Base-by-base conservation (phyloP, 768 basidiomycete species). In the Boletus edulis region DNA sequence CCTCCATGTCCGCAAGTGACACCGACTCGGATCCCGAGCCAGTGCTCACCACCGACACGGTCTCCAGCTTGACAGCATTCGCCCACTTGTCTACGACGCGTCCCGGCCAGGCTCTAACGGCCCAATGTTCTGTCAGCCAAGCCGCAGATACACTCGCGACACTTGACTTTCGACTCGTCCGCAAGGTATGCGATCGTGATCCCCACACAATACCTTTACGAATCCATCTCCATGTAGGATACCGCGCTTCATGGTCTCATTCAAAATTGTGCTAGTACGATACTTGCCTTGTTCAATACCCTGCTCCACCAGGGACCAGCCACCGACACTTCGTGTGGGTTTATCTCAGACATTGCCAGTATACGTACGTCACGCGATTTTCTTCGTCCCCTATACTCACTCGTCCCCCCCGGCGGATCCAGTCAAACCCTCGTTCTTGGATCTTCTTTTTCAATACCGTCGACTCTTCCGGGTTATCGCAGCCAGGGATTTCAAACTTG, bases 11-110 rank as follows among this genome's bases (percentile, higher is more conserved):
- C 49, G 58, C 63, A 59, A 83, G 79, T 67, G 81, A 82, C 49
- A 84, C 84, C 17, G 86, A 86, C 59, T 79, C 81, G 32, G 83
- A 86, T 59, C 76, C 78, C n/a, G 82, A 79, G 29, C 48, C 61
- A 20, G 62, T 63, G 49, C 45, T 40, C 34, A 3, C 49, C 20
- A 24, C 58, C 43, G 56, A 54, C 49, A 38, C 61, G 14, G 34
- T 63, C 46, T 52, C 57, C 39, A 64, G 43, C 49, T 48, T 67
- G 50, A 41, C 53, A 22, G 40, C 57, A 13, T 71, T 67, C 40
- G 66, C 60, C 24, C 55, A 38, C 42, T 37, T 51, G 51, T 67
- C 62, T 29, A 46, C 57, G 37, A 52, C 55, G 6, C 58, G 35
- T 31, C 46, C 31, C 5, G n/a, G 35, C 37, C 56, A 47, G 41